Conservation (phyloP, 208 protist genomes). For the Vickermania ingenoplastis region DNA sequence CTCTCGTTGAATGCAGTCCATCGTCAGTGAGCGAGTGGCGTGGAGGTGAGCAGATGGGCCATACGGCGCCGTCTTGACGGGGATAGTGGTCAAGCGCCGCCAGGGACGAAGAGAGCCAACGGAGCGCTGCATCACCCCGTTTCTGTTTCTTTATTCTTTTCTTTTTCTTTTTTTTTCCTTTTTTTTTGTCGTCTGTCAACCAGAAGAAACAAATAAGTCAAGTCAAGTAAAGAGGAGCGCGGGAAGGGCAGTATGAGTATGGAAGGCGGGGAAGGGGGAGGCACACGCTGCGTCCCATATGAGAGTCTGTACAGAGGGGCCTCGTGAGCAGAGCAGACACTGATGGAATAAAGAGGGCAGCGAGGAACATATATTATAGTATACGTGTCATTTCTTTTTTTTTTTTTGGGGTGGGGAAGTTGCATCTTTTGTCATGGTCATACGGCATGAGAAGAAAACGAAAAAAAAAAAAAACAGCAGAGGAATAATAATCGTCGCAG, state of each 20-base stretch:
- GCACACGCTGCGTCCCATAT: not conserved
- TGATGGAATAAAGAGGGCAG: not conserved
- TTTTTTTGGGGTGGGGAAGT: too few species aligned
- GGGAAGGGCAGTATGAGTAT: not conserved
- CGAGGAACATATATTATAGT: not conserved
- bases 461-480: slow-evolving; percentile 7
- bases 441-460: too few species aligned
- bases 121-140: not conserved
- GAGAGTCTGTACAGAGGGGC: not conserved
- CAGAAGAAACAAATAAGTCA: not conserved
- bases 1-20: slow-evolving; percentile 22
- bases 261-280: not conserved
- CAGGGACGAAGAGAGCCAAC: not conserved
- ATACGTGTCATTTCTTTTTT: not conserved
- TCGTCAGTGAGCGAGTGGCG: not conserved
- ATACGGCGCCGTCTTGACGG: not conserved
- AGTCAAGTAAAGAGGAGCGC: too few species aligned
- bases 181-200: not conserved
- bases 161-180: not conserved
- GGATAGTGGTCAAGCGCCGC: not conserved
- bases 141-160: not conserved
- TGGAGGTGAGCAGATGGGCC: not conserved
- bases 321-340: not conserved
- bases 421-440: too few species aligned
- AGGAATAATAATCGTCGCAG: not conserved